Evolutionary conservation across 768 basidiomycete genomes (phyloP), one percentile per base, ranked within the genome.

Genomic region (Hortiboletus flavorubellus): DNA sequence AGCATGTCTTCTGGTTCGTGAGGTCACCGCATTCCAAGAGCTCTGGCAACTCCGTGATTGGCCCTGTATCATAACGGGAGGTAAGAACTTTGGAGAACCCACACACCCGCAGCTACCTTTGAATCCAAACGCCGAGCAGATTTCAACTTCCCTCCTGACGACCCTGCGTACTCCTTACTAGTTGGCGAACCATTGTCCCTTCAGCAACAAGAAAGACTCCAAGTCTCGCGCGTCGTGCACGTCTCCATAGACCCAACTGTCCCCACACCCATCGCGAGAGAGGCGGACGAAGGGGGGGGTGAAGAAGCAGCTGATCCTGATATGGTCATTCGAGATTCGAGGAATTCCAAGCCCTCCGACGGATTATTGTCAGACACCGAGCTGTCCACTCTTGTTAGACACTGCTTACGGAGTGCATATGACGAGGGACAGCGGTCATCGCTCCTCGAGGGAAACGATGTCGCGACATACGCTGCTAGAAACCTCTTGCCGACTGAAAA

Each of bases 61-160:
- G 93, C 89, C 93, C 0, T 86, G 86, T 53, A 75, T 95, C 53
- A 74, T 97, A 38, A 84, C 89, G 0, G 95, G 95, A 68, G 94
- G 95, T 91, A 67, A 63, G 46, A 26, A 16, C n/a, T 6, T 44
- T 18, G 8, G 8, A 15, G 21, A n/a, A 49, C 29, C 10, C 7
- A 12, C 40, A 15, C 15, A 39, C 29, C 35, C 23, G 8, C 18
- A 18, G 26, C 12, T 56, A 39, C 40, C 16, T 42, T 37, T 55
- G 46, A 43, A 54, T 26, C 39, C 46, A 41, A 7, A 59, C 16
- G 15, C 37, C 9, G 41, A 35, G 8, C 51, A 95, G 95, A 98
- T 70, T 93, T 97, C 74, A 98, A 98, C 69, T 91, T 91, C 51
- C 71, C 83, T 14, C 96, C 96, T 0, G 79, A 78, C 58, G 93